phyloP scores from a whole-genome alignment of 345 rosid genomes.

The Pseudoturritis turrita region DNA sequence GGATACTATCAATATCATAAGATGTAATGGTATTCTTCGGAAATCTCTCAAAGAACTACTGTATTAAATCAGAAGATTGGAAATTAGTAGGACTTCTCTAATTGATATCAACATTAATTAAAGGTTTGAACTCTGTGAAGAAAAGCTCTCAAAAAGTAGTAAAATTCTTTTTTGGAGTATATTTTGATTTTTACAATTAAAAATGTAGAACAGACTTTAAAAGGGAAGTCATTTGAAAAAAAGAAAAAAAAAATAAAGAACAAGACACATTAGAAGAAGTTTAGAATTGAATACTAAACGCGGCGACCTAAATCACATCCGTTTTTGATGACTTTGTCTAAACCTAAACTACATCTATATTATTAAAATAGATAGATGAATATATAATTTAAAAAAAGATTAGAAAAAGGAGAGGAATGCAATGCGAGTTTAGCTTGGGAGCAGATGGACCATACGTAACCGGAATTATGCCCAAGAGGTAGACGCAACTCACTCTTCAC shows the following conservation, averaged over 20 bases:
- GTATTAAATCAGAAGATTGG: neutral
- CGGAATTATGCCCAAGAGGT: neutral
- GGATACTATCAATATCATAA: neutral
- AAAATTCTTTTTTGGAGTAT: neutral
- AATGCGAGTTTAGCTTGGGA: constrained; percentile 19
- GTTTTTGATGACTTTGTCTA: neutral
- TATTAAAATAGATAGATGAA: neutral
- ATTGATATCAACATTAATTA: neutral
- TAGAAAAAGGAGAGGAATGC: neutral
- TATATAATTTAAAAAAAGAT: neutral
- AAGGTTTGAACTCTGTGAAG: neutral
- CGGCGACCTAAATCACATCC: constrained; percentile 19
- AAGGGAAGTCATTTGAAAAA: neutral
- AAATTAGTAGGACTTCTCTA: neutral
- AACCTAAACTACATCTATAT: constrained; percentile 22
- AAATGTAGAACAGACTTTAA: neutral
- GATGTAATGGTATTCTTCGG: neutral
- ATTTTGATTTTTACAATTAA: neutral
- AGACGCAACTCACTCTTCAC: constrained; percentile 31
- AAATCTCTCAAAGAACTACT: neutral
- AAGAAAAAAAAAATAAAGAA: neutral
- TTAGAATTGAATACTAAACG: neutral
- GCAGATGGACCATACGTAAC: constrained; percentile 17
- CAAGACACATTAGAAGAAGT: neutral
- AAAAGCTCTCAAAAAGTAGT: neutral